Base-by-base conservation (phyloP, 1,284 basidiomycete genomes). In the Ustilago hordei region DNA sequence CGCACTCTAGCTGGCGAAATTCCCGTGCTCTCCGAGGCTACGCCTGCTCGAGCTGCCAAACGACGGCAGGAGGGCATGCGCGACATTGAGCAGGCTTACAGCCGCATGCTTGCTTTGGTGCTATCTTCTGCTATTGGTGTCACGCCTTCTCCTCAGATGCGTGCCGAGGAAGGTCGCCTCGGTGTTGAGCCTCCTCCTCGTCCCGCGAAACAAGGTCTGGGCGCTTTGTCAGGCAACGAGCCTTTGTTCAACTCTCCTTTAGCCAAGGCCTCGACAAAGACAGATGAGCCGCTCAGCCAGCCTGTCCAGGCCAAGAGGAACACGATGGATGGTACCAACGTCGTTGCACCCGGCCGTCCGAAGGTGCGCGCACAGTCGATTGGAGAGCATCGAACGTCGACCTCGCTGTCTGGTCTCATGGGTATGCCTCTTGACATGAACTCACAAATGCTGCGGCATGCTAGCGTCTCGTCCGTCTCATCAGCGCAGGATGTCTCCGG, bases 21-120 rank as follows among this genome's bases (percentile, higher is more conserved):
- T 4, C 69, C 64, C 17, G 62, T 74, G 32, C 38, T 68, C 8
- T 78, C 75, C 12, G 75, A 78, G 53, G 75, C 67, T 2, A 79
- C 77, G 5, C 77, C 77, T 4, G 74, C 68, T 39, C 50, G 59
- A 43, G 77, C 74, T 32, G 77, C 77, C 12, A 58, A 54, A 53
- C 56, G 60, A 39, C 69, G 77, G 45, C 74, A 69, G 53, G 77
- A 76, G 54, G 75, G 73, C 7, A 79, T 79, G 69, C 69, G 77
- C 34, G 77, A 79, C 32, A 74, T 79, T 28, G 77, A 79, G 39
- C 69, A 65, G 36, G 69, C 77, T 5, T 79, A 79, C 67, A 54
- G 59, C n/a, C 68, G 77, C n/a, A 79, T 79, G 77, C 61, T 77
- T n/a, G 77, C 73, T 8, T 38, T 79, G 35, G 77, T 79, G 4